Base-by-base conservation (phyloP, 179 eudicot genomes). In the Amaranthus tricolor region DNA sequence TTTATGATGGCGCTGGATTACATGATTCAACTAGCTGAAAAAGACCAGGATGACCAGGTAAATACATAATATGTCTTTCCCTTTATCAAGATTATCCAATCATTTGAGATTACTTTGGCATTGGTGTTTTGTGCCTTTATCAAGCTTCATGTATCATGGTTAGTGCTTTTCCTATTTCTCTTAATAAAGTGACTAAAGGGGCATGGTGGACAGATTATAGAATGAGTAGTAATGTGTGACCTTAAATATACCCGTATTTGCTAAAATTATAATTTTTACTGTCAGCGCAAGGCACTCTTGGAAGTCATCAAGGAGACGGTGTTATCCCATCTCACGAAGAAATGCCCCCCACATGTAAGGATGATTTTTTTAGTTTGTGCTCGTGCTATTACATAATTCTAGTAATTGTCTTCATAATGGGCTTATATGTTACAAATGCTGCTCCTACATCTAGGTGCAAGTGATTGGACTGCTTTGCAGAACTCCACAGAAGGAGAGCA, bases 1-100 rank as follows among this genome's bases (percentile, higher is more conserved):
- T 94, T 92, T 76, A 92, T 94, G 97, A 88, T 90, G 93, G 97
- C 99, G 75, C 83, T 95, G 56, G 99, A 95, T 93, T 92, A 86
- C 89, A 95, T 95, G 99, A 95, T 95, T 71, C 89, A 88, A 77
- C 62, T 73, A 59, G 99, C 99, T 66, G 95, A 87, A 55, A 88
- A 85, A 57, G 97, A 92, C 77, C 77, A 89, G 77, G 99, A 95
- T 84, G 95, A 89, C 14, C 88, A 90, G 89, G 97, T 88, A 80
- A 10, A 51, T 44, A 12, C 11, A 7, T 50, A 21, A 47, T 62
- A 13, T 65, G 45, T 21, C 49, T 17, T 54, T 73, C 31, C 63
- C 9, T 61, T 20, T n/a, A 19, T 62, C 40, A 31, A 21, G 44
- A 13, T 11, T 61, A 10, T 54, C 47, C 40, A 31, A 31, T 31